Evolutionary conservation across 371 early-diverging fungal genomes (phyloP).

Genomic region (Globomyces sp.): DNA sequence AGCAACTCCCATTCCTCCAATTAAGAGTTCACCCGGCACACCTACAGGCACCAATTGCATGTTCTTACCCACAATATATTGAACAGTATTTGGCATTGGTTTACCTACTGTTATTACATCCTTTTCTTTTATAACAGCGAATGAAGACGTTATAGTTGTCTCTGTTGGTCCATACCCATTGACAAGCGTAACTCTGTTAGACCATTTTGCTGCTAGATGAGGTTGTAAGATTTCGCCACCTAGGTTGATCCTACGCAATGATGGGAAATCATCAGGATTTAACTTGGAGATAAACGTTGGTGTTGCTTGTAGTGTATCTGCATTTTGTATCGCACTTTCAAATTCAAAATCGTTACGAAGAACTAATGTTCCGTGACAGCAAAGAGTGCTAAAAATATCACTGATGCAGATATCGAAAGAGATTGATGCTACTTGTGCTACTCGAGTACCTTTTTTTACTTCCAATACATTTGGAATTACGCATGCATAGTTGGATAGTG

Average conservation of each 20-base stretch:
- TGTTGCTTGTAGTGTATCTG: conserved; percentile 2
- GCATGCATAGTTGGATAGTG: conserved; percentile 19
- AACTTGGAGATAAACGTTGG: conserved; percentile 21
- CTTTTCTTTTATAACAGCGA: neutral
- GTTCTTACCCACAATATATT: conserved; percentile 19
- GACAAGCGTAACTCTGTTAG: conserved; percentile 4
- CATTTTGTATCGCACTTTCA: conserved; percentile 1
- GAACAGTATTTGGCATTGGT: conserved; percentile 11
- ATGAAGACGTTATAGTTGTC: neutral
- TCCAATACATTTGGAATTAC: neutral
- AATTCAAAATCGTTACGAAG: conserved; percentile 21
- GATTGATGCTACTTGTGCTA: conserved; percentile 21
- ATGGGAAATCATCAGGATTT: conserved; percentile 26
- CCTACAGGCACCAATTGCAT: conserved; percentile 22
- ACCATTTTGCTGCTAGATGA: conserved; percentile 22
- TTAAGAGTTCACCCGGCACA: conserved; percentile 17
- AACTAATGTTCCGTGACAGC: conserved; percentile 26
- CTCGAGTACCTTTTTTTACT: conserved; percentile 4
- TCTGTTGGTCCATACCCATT: conserved; percentile 19
- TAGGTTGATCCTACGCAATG: conserved; percentile 21
- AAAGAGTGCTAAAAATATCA: conserved; percentile 23
- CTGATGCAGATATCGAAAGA: conserved; percentile 27
- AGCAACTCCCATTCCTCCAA: conserved; percentile 25
- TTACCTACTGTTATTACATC: conserved; percentile 7
- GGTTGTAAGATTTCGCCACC: conserved; percentile 21